A percentile compares a stretch with the other conserved stretches of the same genome.
Conservation (phyloP, 2,329 filamentous ascomycete species). For the Cladosporium sp. region DNA sequence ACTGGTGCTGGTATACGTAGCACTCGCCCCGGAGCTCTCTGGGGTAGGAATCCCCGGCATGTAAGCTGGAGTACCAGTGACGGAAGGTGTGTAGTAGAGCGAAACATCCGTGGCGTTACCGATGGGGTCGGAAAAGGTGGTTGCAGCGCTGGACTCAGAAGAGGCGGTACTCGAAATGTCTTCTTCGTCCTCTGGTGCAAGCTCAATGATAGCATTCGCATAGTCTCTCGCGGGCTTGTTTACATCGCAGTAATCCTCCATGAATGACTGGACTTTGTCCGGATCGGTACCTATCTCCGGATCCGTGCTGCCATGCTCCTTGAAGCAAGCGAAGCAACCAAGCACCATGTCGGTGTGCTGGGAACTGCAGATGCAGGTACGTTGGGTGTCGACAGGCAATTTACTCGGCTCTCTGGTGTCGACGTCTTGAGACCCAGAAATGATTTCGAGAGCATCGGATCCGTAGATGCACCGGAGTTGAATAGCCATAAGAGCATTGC, state of each 20-base stretch:
- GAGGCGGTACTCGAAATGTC: background rate
- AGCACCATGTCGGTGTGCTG: background rate
- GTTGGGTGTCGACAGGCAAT: slow-evolving; percentile 17
- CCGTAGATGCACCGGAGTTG: slow-evolving; percentile 22
- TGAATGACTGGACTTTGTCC: slow-evolving; percentile 14
- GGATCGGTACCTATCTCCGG: background rate
- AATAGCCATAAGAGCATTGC: slow-evolving; percentile 23
- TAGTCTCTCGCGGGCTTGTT: slow-evolving; percentile 24
- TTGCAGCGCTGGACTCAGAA: background rate
- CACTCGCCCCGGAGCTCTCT: slow-evolving; percentile 14
- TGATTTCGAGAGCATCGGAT: too few relatives aligned
- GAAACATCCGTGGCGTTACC: background rate
- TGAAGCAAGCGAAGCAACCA: background rate
- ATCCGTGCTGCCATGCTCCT: background rate
- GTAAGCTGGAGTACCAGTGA: background rate
- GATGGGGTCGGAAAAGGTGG: background rate
- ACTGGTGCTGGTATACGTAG: background rate
- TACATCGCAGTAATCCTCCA: slow-evolving; percentile 24
- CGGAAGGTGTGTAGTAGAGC: background rate
- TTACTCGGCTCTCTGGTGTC: background rate
- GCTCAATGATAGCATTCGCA: too few relatives aligned
- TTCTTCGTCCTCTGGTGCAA: background rate
- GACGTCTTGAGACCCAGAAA: background rate
- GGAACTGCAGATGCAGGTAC: background rate
- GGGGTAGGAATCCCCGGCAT: background rate